These are phyloP conservation scores for Aureobasidium subglaciale DNA, from an alignment of 2,329 filamentous ascomycete species.

Conservation along the genomic window DNA sequence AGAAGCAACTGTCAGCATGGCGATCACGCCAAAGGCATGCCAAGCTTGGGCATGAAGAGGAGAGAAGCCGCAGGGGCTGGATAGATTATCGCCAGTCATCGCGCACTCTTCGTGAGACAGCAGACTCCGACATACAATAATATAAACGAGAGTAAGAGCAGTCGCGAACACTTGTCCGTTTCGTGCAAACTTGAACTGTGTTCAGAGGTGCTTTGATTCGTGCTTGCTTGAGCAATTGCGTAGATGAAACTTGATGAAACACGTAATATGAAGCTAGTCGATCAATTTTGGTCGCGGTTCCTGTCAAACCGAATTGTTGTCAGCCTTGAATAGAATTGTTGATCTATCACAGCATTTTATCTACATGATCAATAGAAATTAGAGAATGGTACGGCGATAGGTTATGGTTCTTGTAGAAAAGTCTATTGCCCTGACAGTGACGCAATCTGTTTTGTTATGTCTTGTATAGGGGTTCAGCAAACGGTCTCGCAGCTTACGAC, in stretches of 20 bases:
- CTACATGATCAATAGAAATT: too few relatives aligned
- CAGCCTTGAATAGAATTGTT: background rate
- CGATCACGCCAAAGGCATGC: background rate
- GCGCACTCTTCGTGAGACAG: background rate
- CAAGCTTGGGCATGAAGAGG: background rate
- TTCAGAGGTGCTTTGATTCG: background rate
- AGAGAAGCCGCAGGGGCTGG: background rate
- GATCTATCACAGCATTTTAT: too few relatives aligned
- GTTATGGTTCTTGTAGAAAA: background rate
- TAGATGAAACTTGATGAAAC: slow-evolving; percentile 11
- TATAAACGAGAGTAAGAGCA: background rate
- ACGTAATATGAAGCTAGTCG: slow-evolving; percentile 4
- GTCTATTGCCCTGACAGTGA: background rate
- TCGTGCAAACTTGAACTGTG: background rate
- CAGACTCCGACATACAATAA: slow-evolving; percentile 1
- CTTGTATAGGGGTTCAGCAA: slow-evolving; percentile 6
- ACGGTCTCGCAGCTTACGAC: background rate
- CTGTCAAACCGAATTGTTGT: background rate
- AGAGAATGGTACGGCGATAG: background rate
- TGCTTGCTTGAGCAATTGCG: background rate
- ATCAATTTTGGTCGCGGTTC: background rate
- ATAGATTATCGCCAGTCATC: background rate
- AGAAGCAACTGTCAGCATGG: background rate
- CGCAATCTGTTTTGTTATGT: background rate
- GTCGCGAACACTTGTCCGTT: background rate